A percentile compares a stretch with the other conserved stretches of the same genome.
These are phyloP conservation scores for Scutellaria baicalensis DNA, from an alignment of 257 asterid genomes.

Conservation along the genomic window DNA sequence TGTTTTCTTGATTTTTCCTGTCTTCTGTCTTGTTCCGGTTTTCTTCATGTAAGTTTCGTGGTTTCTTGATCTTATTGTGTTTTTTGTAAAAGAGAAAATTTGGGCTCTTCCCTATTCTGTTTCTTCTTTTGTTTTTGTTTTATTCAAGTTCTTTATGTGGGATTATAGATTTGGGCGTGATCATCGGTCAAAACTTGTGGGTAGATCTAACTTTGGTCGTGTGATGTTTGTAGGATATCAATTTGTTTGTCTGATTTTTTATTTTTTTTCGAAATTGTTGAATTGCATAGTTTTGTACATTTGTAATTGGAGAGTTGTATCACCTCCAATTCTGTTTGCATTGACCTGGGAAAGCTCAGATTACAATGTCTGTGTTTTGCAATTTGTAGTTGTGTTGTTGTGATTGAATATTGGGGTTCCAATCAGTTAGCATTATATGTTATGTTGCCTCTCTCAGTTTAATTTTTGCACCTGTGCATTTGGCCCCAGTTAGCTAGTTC, in stretches of 20 bases:
- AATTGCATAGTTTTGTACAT: neutral
- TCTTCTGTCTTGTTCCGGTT: neutral
- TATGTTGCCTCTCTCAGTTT: neutral
- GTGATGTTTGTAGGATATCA: neutral
- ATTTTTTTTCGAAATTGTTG: neutral
- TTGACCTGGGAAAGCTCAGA: neutral
- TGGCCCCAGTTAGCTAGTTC: neutral
- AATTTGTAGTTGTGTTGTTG: neutral
- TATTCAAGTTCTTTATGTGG: neutral
- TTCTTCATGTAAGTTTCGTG: constrained; percentile 7
- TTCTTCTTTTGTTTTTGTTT: neutral
- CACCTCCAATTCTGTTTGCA: neutral
- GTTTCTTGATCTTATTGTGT: neutral
- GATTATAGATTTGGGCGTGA: constrained; percentile 2
- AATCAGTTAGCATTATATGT: neutral
- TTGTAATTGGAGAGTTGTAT: no score
- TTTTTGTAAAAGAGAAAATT: no score
- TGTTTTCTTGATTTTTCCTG: neutral
- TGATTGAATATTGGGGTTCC: neutral
- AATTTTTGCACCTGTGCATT: neutral
- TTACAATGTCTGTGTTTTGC: neutral
- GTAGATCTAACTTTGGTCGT: neutral
- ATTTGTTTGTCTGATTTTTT: neutral
- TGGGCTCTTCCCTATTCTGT: no score
- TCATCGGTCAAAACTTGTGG: neutral